Evolutionary conservation across 495 filamentous ascomycete genomes (phyloP).

Genomic region (Chaetomium tenue): DNA sequence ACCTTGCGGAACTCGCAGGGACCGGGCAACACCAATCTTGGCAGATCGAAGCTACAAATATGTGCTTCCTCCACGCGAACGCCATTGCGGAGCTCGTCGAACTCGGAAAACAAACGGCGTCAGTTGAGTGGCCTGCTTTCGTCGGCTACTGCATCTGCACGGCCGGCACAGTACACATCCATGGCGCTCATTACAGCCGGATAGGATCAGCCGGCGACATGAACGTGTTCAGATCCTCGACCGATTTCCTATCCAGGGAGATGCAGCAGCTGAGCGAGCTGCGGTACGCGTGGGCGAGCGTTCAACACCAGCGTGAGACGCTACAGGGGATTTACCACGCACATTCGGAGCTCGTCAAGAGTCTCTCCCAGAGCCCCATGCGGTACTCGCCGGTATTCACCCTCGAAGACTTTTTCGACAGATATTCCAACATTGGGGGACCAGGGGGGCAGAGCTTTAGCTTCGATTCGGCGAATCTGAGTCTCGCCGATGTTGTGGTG

Average conservation of each 20-base stretch:
- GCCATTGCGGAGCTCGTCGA: constrained; percentile 81
- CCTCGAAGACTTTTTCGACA: constrained; percentile 81
- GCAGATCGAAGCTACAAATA: constrained; percentile 84
- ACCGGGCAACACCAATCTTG: constrained; percentile 83
- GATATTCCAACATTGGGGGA: constrained; percentile 57
- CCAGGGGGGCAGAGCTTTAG: constrained; percentile 44
- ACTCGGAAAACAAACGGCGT: constrained; percentile 61
- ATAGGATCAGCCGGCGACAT: constrained; percentile 61
- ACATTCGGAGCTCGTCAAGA: constrained; percentile 71
- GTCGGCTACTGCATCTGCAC: constrained; percentile 80
- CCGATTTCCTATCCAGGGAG: constrained; percentile 70
- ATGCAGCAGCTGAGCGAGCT: constrained; percentile 76
- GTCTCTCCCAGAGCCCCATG: constrained; percentile 54
- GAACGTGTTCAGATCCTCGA: constrained; percentile 50
- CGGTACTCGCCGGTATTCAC: constrained; percentile 77
- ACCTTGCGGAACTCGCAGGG: constrained; percentile 72
- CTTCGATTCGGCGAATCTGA: constrained; percentile 53
- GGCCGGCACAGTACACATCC: constrained; percentile 80
- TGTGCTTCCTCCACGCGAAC: constrained; percentile 84
- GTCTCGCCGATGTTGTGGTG: constrained; percentile 53
- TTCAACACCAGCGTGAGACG: constrained; percentile 75
- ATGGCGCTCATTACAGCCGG: constrained; percentile 73
- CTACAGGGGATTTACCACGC: constrained; percentile 69
- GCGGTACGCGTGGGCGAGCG: constrained; percentile 69
- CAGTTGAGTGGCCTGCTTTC: constrained; percentile 79